Evolutionary conservation across 2,329 filamentous ascomycete genomes (phyloP), one percentile per base, ranked within the genome.

Genomic region (Ceratocystis eucalypticola): DNA sequence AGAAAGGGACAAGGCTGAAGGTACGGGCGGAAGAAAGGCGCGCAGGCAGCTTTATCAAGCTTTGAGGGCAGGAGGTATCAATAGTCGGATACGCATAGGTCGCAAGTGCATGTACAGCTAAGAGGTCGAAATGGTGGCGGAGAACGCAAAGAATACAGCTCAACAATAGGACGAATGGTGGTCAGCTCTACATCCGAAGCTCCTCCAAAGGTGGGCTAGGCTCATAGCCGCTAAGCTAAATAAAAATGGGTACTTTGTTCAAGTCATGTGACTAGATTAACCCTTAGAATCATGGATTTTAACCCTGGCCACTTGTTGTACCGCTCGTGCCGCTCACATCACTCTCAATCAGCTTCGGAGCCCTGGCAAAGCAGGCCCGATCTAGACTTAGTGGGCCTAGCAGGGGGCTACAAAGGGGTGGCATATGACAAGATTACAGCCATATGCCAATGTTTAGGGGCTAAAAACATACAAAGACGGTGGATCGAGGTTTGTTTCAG

Each of bases 1-100:
- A 45, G 20, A 25, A n/a, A 15, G 25, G 5, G 61, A n/a, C 62
- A 37, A 64, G 62, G 62, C 62, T 64, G 62, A 53, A 22, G 50
- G 50, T n/a, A 55, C 15, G 0, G 37, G 37, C 37, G 37, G 37
- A 41, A 15, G 37, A 12, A 12, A 41, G 10, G 37, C 12, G 8
- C 37, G 37, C 37, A 41, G 12, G 12, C 37, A 41, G 37, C 37
- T 41, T 41, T 3, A 41, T 41, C 37, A 41, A 41, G 12, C 37
- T 41, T 41, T 41, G 12, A 4, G 10, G 37, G 37, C 37, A 41
- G 37, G 37, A 15, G 37, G 48, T 25, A n/a, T 10, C n/a, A 8
- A 20, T 15, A 10, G 3, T 10, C 6, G 17, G 48, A 22, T 50
- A 2, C 48, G 48, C n/a, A 50, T 50, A 50, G 22, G 22, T 2